Evolutionary conservation across 441 rosid genomes (phyloP), one percentile per base, ranked within the genome.

Genomic region (Euphorbia celastroides): DNA sequence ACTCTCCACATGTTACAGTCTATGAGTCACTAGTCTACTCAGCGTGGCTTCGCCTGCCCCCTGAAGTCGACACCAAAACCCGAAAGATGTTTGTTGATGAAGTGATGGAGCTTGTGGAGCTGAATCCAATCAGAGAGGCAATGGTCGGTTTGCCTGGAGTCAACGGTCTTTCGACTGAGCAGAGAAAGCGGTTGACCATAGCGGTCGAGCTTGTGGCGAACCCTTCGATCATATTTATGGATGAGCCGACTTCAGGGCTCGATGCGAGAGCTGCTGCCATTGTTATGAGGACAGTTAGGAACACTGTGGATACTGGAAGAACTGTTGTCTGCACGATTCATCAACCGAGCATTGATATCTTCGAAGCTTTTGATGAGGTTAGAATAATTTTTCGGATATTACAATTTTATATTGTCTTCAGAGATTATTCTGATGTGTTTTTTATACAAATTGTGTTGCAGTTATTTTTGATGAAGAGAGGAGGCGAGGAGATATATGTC

Each of bases 401-500:
- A 7, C 5, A 73, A n/a, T 71, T 48, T 60, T 20, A 2, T 36
- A 34, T 60, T 23, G 20, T 17, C 23, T 30, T n/a, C 25, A 58
- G 30, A 30, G 56, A 25, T 28, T 17, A 31, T 28, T 13, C 48
- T 41, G 14, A 25, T 2, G 27, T 57, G 19, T 57, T 36, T 30
- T 48, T 30, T 4, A 16, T 38, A 8, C 0, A 20, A 17, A 20
- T 64, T 8, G 27, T 9, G 32, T 48, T 67, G 72, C 82, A 91
- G 97, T 67, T 91, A 51, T 80, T 91, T 72, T 77, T 88, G 44
- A 41, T 87, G 75, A 88, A 89, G 70, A 78, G 89, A 36, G 97
- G 97, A 61, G 97, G 96, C 60, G 84, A 86, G 72, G 96, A 82
- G 70, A 86, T 91, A 31, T 91, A 80, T 51, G 89, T 86, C 0